Base-by-base conservation (phyloP, 2,329 filamentous ascomycete species). In the Geosmithia morbida region DNA sequence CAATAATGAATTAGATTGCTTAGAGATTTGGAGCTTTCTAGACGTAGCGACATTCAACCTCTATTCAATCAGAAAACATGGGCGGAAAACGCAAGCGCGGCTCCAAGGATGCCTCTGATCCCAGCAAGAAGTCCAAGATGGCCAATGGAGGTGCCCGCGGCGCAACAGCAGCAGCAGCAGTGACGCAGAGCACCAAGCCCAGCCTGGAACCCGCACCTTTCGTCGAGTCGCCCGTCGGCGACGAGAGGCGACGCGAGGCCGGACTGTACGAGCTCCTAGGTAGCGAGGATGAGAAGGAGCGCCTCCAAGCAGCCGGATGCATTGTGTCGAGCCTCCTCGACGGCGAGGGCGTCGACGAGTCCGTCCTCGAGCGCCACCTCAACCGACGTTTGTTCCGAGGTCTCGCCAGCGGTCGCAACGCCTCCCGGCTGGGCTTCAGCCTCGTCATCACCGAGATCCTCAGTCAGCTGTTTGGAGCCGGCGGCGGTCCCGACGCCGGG, bases 391-490 rank as follows among this genome's bases (percentile, higher is more conserved):
- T 98, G 39, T 87, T 96, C 61, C 80, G 86, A 48, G 92, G 92
- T 41, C 78, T 97, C 17, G 88, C 89, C 51, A 96, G 88, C 61
- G 83, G 87, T 48, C 81, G 87, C 49, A 95, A 95, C 66, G 87
- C 86, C 13, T 87, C 90, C 17, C 77, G 92, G 22, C 68, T 92
- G 46, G 92, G 92, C 3, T 96, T 94, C 61, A 94, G 87, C 47
- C 73, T 96, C 48, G 90, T 90, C 0, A 68, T 97, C 54, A 84
- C 88, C 0, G 89, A 96, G 63, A 68, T 94, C 8, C 61, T 95
- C 43, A 72, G 77, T 4, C 79, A 90, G 57, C 65, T 89, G 5
- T 85, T 84, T 56, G 77, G 77, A 1, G 55, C 67, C 14, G 64
- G 69, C 41, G 57, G 66, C 7, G 22, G 22, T 26, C 8, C 22